Conservation (phyloP, 176 grass and related monocot species). For the Oryza rufipogon region DNA sequence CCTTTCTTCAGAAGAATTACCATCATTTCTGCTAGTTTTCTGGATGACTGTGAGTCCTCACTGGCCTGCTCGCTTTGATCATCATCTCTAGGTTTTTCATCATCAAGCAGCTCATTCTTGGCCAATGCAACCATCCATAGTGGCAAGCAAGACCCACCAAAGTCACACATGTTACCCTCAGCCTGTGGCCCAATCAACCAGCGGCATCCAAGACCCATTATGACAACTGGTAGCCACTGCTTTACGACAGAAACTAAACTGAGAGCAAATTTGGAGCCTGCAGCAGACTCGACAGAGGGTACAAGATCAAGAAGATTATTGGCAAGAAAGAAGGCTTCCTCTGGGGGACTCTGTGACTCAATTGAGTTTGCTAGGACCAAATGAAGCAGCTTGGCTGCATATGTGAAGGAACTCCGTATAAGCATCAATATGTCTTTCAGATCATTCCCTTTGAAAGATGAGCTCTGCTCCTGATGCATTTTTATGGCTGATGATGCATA, state of each 20-base stretch:
- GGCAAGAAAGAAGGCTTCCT: slow-evolving; percentile 67
- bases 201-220: slow-evolving; percentile 71
- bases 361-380: slow-evolving; percentile 59
- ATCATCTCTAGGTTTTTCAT: slow-evolving; percentile 42
- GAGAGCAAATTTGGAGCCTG: slow-evolving; percentile 57
- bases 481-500: slow-evolving; percentile 60
- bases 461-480: slow-evolving; percentile 42
- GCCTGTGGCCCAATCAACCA: slow-evolving; percentile 47
- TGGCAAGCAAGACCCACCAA: slow-evolving; percentile 52
- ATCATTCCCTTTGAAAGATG: slow-evolving; percentile 54
- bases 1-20: slow-evolving; percentile 75
- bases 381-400: slow-evolving; percentile 79
- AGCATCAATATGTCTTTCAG: slow-evolving; percentile 64
- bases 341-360: slow-evolving; percentile 44
- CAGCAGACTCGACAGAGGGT: slow-evolving; percentile 53
- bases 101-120: slow-evolving; percentile 57
- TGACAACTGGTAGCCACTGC: slow-evolving; percentile 76
- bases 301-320: slow-evolving; percentile 89
- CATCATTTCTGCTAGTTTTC: slow-evolving; percentile 70
- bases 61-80: slow-evolving; percentile 37
- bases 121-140: slow-evolving; percentile 70
- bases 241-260: slow-evolving; percentile 59
- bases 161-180: slow-evolving; percentile 28
- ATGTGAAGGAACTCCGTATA: slow-evolving; percentile 78
- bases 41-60: slow-evolving; percentile 38